A percentile compares a stretch with the other conserved stretches of the same genome.
Conservation (phyloP, 1,284 basidiomycete species). For the Ustilago lituana region DNA sequence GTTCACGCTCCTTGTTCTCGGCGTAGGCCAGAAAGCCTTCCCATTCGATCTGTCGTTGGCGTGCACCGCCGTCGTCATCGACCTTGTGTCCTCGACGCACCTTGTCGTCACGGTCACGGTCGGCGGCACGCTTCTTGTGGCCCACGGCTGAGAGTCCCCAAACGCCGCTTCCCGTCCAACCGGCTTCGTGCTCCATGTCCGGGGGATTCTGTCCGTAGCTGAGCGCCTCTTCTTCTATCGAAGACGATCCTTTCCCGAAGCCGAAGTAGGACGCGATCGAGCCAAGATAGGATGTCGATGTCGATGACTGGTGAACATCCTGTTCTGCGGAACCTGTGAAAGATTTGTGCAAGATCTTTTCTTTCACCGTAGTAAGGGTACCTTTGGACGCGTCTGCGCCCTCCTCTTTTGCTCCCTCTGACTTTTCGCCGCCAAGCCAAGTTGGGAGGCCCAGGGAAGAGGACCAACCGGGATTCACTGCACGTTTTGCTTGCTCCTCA, state of each 20-base stretch:
- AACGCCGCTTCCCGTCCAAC: slow-evolving; percentile 65
- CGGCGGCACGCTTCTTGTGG: slow-evolving; percentile 47
- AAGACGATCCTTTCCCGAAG: slow-evolving; percentile 10
- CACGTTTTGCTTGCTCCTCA: slow-evolving; percentile 22
- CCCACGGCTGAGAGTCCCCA: slow-evolving; percentile 64
- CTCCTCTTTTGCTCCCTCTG: slow-evolving; percentile 1
- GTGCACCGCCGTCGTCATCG: slow-evolving; percentile 53
- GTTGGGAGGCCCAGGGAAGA: slow-evolving; percentile 29
- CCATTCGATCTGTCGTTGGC: slow-evolving; percentile 66
- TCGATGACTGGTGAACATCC: background rate
- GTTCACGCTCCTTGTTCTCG: slow-evolving; percentile 64
- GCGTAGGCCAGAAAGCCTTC: slow-evolving; percentile 66
- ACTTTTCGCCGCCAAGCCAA: slow-evolving; percentile 41
- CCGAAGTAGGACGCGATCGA: slow-evolving; percentile 41
- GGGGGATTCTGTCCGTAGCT: slow-evolving; percentile 36
- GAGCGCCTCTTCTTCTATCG: slow-evolving; percentile 10
- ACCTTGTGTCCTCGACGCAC: slow-evolving; percentile 40
- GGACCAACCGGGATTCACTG: slow-evolving; percentile 5
- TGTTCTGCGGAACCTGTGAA: slow-evolving; percentile 2
- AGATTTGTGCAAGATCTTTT: slow-evolving; percentile 29
- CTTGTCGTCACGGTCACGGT: slow-evolving; percentile 40
- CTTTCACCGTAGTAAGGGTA: slow-evolving; percentile 26
- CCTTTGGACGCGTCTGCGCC: slow-evolving; percentile 10
- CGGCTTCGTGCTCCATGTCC: slow-evolving; percentile 61
- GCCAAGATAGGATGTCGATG: slow-evolving; percentile 22